Base-by-base conservation (phyloP, 352 stramenopile species). In the Pythium folliculosum region DNA sequence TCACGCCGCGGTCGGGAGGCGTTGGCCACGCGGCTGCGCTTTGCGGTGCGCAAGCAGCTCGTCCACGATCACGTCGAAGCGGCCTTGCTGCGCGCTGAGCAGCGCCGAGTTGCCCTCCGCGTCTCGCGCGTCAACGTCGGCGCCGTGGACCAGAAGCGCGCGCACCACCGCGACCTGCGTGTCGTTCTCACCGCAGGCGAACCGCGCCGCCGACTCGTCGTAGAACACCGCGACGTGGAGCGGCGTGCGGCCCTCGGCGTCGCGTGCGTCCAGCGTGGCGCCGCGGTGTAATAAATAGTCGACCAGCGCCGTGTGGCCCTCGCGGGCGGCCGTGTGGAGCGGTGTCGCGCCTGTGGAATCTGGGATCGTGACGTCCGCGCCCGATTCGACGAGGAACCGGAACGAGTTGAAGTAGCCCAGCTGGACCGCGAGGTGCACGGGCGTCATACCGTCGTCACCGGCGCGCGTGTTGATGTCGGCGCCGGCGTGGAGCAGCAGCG, bases 271-370 rank as follows among this genome's bases (percentile, higher is more conserved):
- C 21, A 82, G 55, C 0, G 56, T 23, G 1, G 72, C 72, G 13
- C 72, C 72, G 25, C 59, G 57, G 27, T 67, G 60, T 14, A 82
- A 30, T 54, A 82, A 35, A 43, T 43, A 43, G 37, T 43, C 37
- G 37, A 82, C 57, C n/a, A 76, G 52, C 13, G 62, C 60, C 0
- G 69, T 67, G 47, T 82, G 72, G 6, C 76, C 76, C 5, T 70
- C 69, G 4, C 65, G 71, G 19, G 73, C 70, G 0, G 73, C 73
- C 4, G 70, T 62, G 30, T 77, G 73, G 19, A 80, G 67, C 3
- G 67, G 58, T 9, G 70, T 75, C 5, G 60, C 51, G 21, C 70
- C 73, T 3, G 44, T 22, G 37, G 47, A 51, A 25, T 71, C 45
- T 0, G 37, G 30, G 0, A 49, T n/a, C 13, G 66, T 53, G 32